These are phyloP conservation scores for Mallotus repandus DNA, from an alignment of 441 rosid genomes.

Conservation along the genomic window DNA sequence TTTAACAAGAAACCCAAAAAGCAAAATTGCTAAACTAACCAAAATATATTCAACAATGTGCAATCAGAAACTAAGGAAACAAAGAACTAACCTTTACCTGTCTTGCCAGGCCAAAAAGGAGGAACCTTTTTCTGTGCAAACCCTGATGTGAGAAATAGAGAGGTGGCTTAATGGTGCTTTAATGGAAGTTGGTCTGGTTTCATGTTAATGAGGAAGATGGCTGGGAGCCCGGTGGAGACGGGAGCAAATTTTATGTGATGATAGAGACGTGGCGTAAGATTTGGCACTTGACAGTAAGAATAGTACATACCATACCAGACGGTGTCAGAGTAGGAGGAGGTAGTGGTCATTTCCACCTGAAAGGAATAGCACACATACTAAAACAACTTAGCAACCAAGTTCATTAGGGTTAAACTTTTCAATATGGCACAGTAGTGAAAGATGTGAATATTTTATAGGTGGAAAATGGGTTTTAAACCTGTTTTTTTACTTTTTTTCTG, in stretches of 20 bases:
- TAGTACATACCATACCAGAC: too few relatives aligned
- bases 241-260: not conserved
- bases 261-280: too few relatives aligned
- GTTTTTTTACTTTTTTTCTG: too few relatives aligned
- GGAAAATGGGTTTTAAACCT: too few relatives aligned
- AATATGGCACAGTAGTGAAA: too few relatives aligned
- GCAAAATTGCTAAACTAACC: not conserved
- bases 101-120: not conserved
- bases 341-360: too few relatives aligned
- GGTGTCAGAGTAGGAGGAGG: too few relatives aligned
- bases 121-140: not conserved
- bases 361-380: too few relatives aligned
- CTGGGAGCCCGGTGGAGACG: not conserved
- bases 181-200: not conserved
- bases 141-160: not conserved
- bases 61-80: not conserved
- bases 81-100: slow-evolving; percentile 6
- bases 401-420: too few relatives aligned
- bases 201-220: not conserved
- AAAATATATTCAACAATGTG: not conserved
- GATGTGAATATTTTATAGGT: too few relatives aligned
- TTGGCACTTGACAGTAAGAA: too few relatives aligned
- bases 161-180: not conserved
- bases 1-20: not conserved
- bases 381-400: too few relatives aligned